Percentiles rank a stretch among this genome's conserved stretches.
These are phyloP conservation scores for Mucor plumbeus DNA, from an alignment of 371 early-diverging fungal genomes.

Conservation along the genomic window DNA sequence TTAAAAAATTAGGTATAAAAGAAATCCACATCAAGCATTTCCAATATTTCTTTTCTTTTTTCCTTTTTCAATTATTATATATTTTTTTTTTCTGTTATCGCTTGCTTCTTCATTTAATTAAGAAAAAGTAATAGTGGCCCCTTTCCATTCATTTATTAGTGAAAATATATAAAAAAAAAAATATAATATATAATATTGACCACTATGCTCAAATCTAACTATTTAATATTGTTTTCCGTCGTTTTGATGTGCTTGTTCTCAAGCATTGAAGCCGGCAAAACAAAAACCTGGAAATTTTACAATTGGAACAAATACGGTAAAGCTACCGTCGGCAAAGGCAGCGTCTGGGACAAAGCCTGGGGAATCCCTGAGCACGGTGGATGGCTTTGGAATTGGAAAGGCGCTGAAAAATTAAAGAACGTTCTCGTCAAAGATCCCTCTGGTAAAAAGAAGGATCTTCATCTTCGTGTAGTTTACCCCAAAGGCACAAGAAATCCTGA, in stretches of 20 bases:
- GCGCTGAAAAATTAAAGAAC: slow-evolving; percentile 17
- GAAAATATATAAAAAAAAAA: background rate
- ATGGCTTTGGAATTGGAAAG: slow-evolving; percentile 33
- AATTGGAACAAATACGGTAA: slow-evolving; percentile 30
- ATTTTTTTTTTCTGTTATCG: background rate
- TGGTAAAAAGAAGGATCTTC: slow-evolving; percentile 13
- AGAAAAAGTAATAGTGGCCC: slow-evolving; percentile 3
- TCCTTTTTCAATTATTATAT: slow-evolving; percentile 2
- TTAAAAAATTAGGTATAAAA: background rate
- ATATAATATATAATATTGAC: background rate
- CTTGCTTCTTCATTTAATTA: slow-evolving; percentile 1
- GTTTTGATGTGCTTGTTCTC: slow-evolving; percentile 14
- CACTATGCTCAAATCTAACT: slow-evolving; percentile 15
- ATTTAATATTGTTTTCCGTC: slow-evolving; percentile 1
- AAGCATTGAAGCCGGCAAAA: slow-evolving; percentile 14
- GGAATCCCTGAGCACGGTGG: slow-evolving; percentile 26
- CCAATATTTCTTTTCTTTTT: background rate
- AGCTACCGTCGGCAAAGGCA: slow-evolving; percentile 18
- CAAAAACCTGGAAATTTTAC: slow-evolving; percentile 23
- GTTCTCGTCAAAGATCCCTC: slow-evolving; percentile 20
- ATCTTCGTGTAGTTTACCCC: slow-evolving; percentile 26
- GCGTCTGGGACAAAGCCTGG: slow-evolving; percentile 21
- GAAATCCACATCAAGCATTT: background rate
- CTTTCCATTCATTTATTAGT: slow-evolving; percentile 17
- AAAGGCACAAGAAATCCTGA: slow-evolving; percentile 29